Percentiles rank a stretch among this genome's conserved stretches.
phyloP scores from a whole-genome alignment of 768 basidiomycete species.

The Dacryopinax spathularia region DNA sequence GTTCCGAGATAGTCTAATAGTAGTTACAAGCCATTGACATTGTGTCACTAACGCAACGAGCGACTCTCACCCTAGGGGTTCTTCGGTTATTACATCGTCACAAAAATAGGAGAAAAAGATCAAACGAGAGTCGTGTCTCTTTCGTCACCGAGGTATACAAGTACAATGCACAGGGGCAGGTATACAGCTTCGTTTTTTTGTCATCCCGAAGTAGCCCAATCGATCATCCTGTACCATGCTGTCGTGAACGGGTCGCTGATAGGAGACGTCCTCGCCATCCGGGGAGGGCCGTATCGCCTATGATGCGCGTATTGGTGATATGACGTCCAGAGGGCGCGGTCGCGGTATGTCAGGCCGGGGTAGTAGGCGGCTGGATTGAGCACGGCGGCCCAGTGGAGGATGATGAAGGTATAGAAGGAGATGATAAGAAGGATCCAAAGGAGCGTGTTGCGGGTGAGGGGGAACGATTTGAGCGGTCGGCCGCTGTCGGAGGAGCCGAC shows the following conservation, averaged over 20 bases:
- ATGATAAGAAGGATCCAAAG: neutral
- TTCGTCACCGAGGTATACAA: neutral
- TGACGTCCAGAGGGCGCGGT: neutral
- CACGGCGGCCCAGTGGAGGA: conserved; percentile 1
- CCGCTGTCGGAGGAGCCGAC: neutral
- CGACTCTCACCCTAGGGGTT: neutral
- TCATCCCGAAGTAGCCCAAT: neutral
- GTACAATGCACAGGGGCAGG: neutral
- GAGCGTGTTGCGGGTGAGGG: neutral
- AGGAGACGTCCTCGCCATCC: neutral
- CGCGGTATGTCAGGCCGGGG: neutral
- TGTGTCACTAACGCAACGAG: too few relatives aligned
- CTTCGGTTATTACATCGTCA: neutral
- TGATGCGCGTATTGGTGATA: conserved; percentile 1
- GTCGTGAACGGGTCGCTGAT: neutral
- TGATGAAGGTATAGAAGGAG: neutral
- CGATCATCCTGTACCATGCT: neutral
- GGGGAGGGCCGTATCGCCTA: neutral
- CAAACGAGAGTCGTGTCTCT: neutral
- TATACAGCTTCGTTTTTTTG: neutral
- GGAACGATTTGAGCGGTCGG: neutral
- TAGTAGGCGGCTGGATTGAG: neutral
- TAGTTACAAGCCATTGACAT: too few relatives aligned
- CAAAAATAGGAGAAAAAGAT: neutral
- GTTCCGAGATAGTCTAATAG: too few relatives aligned